phyloP scores from a whole-genome alignment of 2,329 filamentous ascomycete genomes.

The Monilinia laxa region DNA sequence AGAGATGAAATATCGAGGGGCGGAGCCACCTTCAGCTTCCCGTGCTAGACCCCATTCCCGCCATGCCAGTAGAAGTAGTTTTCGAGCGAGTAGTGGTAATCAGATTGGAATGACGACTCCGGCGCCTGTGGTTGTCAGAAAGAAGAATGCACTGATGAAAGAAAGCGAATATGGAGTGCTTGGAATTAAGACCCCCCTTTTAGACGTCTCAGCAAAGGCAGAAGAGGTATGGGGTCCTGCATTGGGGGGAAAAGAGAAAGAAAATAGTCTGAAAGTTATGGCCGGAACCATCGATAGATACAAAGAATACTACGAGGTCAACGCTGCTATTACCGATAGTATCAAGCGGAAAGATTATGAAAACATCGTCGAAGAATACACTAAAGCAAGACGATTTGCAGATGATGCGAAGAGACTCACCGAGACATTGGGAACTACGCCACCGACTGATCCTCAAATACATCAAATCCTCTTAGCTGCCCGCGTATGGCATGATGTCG shows the following conservation, averaged over 20 bases:
- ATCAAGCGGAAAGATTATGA: constrained; percentile 93
- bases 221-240: constrained; percentile 98
- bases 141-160: constrained; percentile 88
- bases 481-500: constrained; percentile 93
- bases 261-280: constrained; percentile 79
- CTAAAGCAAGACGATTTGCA: constrained; percentile 75
- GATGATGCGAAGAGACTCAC: constrained; percentile 74
- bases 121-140: constrained; percentile 54
- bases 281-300: constrained; percentile 75
- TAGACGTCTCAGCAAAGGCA: constrained; percentile 89
- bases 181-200: constrained; percentile 82
- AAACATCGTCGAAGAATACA: constrained; percentile 80
- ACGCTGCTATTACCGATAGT: constrained; percentile 72
- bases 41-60: constrained; percentile 41
- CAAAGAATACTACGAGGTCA: constrained; percentile 78
- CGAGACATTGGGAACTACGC: constrained; percentile 52
- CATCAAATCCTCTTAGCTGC: constrained; percentile 86
- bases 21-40: constrained; percentile 49
- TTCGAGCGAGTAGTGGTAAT: constrained; percentile 43
- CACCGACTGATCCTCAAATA: constrained; percentile 73
- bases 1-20: constrained; percentile 82
- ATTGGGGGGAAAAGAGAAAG: constrained; percentile 84
- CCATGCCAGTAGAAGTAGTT: constrained; percentile 42
- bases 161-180: constrained; percentile 88
- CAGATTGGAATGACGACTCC: constrained; percentile 33